Conservation (phyloP, 2,329 filamentous ascomycete genomes). For the Fusarium agapanthi region DNA sequence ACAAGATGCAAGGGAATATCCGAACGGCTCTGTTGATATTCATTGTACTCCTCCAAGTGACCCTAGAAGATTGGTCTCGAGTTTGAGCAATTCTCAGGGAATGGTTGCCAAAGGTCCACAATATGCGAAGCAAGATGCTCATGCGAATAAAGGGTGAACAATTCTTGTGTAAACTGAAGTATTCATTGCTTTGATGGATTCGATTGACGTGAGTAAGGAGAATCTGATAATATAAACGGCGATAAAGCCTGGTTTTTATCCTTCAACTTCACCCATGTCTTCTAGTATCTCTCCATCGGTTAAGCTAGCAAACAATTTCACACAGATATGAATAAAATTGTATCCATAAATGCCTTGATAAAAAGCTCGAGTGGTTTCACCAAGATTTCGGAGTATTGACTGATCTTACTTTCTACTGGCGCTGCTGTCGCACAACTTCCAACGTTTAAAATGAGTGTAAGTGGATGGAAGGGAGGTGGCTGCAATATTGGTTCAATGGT, state of each 20-base stretch:
- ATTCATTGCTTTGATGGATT: not conserved
- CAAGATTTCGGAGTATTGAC: constrained; percentile 23
- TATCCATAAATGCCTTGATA: not conserved
- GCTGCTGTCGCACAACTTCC: constrained; percentile 28
- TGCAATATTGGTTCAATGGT: constrained; percentile 13
- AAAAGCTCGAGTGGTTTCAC: constrained; percentile 13
- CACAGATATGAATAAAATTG: not conserved
- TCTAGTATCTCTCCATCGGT: not conserved
- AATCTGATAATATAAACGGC: not conserved
- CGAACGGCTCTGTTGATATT: constrained; percentile 23
- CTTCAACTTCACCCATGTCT: not conserved
- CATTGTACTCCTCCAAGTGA: constrained; percentile 17
- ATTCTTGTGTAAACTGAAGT: not conserved
- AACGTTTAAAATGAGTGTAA: constrained; percentile 23
- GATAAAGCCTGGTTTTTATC: not conserved
- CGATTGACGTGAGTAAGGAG: not conserved
- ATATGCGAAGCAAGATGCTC: not conserved
- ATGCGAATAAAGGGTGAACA: not conserved
- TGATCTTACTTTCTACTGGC: constrained; percentile 16
- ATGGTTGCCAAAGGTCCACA: not conserved
- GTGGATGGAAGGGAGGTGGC: constrained; percentile 9
- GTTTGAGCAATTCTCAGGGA: not conserved
- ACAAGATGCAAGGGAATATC: constrained; percentile 34
- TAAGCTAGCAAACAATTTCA: not conserved
- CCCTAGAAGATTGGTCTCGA: not conserved